These are phyloP conservation scores for Scolecobasidium constrictum DNA, from an alignment of 2,329 filamentous ascomycete species.

Conservation along the genomic window DNA sequence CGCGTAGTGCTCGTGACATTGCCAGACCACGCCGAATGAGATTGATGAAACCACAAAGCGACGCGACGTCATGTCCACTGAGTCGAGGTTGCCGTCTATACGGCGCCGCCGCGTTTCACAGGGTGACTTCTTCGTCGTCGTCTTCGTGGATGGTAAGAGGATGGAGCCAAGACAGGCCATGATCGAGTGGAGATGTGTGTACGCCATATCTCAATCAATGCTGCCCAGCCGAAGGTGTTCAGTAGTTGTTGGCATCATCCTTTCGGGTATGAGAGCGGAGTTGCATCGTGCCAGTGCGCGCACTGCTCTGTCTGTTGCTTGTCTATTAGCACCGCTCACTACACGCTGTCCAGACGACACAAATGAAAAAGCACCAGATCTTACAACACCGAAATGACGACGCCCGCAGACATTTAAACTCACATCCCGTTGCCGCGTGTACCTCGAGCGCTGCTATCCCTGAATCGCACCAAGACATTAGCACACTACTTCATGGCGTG, in stretches of 20 bases:
- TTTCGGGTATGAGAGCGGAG: slow-evolving; percentile 10
- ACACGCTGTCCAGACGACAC: too few species aligned
- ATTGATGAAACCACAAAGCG: neutral
- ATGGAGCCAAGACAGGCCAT: too few species aligned
- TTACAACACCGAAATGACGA: neutral
- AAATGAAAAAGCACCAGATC: neutral
- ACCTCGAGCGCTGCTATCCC: slow-evolving; percentile 10
- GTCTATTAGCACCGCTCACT: too few species aligned
- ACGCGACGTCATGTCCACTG: neutral
- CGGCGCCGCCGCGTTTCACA: slow-evolving; percentile 8
- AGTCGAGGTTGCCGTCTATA: neutral
- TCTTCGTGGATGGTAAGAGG: neutral
- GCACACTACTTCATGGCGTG: slow-evolving; percentile 9
- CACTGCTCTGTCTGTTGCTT: neutral
- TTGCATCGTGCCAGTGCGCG: slow-evolving; percentile 4
- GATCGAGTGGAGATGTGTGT: too few species aligned
- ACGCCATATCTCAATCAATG: too few species aligned
- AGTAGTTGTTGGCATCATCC: slow-evolving; percentile 10
- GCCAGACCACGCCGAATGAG: neutral
- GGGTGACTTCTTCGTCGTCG: too few species aligned
- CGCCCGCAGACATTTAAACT: slow-evolving; percentile 9
- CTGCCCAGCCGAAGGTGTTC: neutral
- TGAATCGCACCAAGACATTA: slow-evolving; percentile 8
- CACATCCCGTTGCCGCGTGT: slow-evolving; percentile 9
- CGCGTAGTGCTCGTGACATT: neutral